Conservation (phyloP, 371 early-diverging fungal species). For the Apophysomyces variabilis region DNA sequence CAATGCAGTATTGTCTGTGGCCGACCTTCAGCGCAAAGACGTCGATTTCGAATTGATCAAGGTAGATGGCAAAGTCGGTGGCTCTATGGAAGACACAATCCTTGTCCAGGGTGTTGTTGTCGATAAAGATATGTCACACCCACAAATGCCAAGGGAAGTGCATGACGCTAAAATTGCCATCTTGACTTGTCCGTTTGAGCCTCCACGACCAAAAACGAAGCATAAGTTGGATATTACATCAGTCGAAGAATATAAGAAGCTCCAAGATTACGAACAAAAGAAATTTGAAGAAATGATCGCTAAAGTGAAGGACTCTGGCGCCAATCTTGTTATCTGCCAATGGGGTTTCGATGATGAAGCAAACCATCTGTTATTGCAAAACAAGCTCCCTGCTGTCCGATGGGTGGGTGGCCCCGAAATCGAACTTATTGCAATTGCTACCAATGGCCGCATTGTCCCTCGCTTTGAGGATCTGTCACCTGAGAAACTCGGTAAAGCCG, state of each 20-base stretch:
- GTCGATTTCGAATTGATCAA: constrained; percentile 99
- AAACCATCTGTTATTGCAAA: constrained; percentile 98
- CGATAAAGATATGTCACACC: constrained; percentile 99
- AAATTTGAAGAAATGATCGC: constrained; percentile 98
- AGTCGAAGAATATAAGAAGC: constrained; percentile 97
- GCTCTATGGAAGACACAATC: constrained; percentile 91
- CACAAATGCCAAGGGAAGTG: constrained; percentile 99
- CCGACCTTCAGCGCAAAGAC: constrained; percentile 98
- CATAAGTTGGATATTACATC: constrained; percentile 98
- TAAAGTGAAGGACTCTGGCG: constrained; percentile 96
- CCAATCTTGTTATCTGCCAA: constrained; percentile 99
- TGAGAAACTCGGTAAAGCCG: constrained; percentile 95
- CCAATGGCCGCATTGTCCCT: constrained; percentile 99
- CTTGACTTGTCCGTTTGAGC: constrained; percentile 99
- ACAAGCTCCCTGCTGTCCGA: constrained; percentile 98
- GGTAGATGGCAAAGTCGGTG: constrained; percentile 98
- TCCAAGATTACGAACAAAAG: constrained; percentile 95
- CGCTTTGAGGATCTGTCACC: constrained; percentile 97
- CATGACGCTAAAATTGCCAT: constrained; percentile 98
- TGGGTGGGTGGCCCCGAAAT: constrained; percentile 99
- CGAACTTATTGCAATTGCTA: constrained; percentile 98
- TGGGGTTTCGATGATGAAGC: constrained; percentile 99
- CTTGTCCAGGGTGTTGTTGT: constrained; percentile 98
- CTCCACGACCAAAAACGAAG: constrained; percentile 99
- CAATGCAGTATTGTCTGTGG: constrained; percentile 97